Base-by-base conservation (phyloP, 148 eudicot species). In the Camellia lanceoleosa region DNA sequence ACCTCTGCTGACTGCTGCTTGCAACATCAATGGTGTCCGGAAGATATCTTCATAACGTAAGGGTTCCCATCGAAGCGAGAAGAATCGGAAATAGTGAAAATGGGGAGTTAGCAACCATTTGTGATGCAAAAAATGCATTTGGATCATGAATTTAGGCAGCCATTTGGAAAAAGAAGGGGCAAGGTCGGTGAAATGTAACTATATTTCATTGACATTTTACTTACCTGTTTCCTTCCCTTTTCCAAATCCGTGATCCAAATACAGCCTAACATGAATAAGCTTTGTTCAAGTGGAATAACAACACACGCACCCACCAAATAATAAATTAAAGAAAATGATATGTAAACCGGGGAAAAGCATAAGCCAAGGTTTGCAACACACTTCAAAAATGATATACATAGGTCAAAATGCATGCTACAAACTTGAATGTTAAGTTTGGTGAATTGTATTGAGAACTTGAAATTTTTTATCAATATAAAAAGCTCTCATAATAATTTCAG, bases 1-100 rank as follows among this genome's bases (percentile, higher is more conserved):
- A 82, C 60, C 89, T 88, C 83, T 80, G 88, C 83, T 91, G 97
- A 83, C 87, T 92, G 87, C 85, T 89, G 76, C 82, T 83, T n/a
- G 67, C 94, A 75, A 91, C 97, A 64, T 93, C 95, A 65, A 93
- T 93, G 81, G 93, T 93, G 81, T 91, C 94, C 13, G 97, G 97
- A 88, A 93, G 76, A 85, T 91, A 93, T 91, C 97, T 93, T 72
- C 84, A 84, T 59, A 42, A 6, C 69, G 71, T 8, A 19, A 5
- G 14, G n/a, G 20, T 73, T 56, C 13, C 66, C 55, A 19, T 30
- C 70, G 67, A n/a, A 64, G 58, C 18, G 59, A 73, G 51, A 67
- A 78, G 64, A 60, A 19, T 42, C 46, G 12, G 10, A 41, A 11
- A 67, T 62, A 41, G 30, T 5, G 18, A 42, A 43, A 68, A 15